Evolutionary conservation across 257 asterid species (phyloP).

Genomic region (Lantana camara): DNA sequence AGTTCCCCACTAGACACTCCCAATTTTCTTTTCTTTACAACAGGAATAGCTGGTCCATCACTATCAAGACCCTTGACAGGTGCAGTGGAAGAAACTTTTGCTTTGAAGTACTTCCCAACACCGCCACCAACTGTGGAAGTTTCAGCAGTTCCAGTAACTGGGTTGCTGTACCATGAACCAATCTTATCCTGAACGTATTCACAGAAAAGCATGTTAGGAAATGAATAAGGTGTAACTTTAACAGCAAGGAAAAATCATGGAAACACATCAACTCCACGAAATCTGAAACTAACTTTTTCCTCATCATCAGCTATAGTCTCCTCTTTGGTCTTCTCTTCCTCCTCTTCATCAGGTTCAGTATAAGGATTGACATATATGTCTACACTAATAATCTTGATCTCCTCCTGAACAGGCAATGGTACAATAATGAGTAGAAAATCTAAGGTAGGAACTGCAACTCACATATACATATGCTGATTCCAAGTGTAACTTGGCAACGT

Average conservation of each 20-base stretch:
- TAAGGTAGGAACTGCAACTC: constrained; percentile 19
- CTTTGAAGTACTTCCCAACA: constrained; percentile 79
- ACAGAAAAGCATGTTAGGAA: constrained; percentile 7
- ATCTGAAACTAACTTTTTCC: constrained; percentile 61
- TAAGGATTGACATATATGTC: constrained; percentile 88
- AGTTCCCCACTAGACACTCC: constrained; percentile 50
- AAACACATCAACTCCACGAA: constrained; percentile 20
- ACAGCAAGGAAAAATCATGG: neutral
- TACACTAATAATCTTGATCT: constrained; percentile 74
- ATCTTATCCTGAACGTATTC: constrained; percentile 66
- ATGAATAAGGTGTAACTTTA: neutral
- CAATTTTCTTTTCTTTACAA: constrained; percentile 69
- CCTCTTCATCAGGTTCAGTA: constrained; percentile 78
- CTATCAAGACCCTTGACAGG: constrained; percentile 39
- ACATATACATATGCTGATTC: too few species aligned
- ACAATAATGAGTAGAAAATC: neutral
- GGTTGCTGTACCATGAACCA: constrained; percentile 97
- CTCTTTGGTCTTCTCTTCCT: constrained; percentile 52
- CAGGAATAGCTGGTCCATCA: constrained; percentile 45
- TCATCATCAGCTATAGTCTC: constrained; percentile 63
- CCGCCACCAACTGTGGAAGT: constrained; percentile 59
- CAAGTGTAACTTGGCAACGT: too few species aligned
- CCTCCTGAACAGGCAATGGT: constrained; percentile 63
- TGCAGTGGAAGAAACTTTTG: constrained; percentile 42
- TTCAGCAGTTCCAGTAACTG: constrained; percentile 55